These are phyloP conservation scores for Dendryphion nanum DNA, from an alignment of 2,329 filamentous ascomycete species.

Conservation along the genomic window DNA sequence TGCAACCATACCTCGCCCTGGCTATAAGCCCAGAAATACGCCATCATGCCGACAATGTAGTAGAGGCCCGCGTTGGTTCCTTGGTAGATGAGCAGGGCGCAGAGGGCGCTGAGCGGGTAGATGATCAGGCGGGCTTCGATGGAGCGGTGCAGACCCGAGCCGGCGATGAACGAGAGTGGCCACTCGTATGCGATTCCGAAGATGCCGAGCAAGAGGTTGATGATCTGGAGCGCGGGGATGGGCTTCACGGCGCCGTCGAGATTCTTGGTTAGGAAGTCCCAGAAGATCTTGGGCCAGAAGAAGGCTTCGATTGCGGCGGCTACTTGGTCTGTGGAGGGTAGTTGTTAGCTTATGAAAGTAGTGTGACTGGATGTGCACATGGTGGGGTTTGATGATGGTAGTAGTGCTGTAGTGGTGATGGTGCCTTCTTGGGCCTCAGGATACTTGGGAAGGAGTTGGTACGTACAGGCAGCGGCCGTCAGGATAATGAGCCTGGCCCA, in stretches of 20 bases:
- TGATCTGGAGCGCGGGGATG: constrained; percentile 80
- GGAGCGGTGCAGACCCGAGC: constrained; percentile 76
- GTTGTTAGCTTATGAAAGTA: no score
- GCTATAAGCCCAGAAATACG: constrained; percentile 97
- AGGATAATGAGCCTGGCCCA: constrained; percentile 94
- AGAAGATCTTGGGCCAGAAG: constrained; percentile 99
- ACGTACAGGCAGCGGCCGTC: constrained; percentile 73
- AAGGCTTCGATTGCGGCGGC: constrained; percentile 79
- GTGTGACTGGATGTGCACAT: no score
- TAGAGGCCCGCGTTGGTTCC: constrained; percentile 90
- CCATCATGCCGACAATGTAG: constrained; percentile 78
- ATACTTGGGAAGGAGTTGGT: background rate
- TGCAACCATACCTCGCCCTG: constrained; percentile 79
- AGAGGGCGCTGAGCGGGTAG: constrained; percentile 74
- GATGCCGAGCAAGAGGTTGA: constrained; percentile 83
- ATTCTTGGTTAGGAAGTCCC: constrained; percentile 91
- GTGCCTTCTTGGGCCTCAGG: background rate
- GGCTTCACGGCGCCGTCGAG: constrained; percentile 85
- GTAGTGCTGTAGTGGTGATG: constrained; percentile 3
- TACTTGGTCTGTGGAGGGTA: constrained; percentile 80
- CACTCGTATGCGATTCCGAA: constrained; percentile 84
- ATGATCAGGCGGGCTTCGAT: constrained; percentile 82
- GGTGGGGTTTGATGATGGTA: no score
- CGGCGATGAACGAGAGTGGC: constrained; percentile 74
- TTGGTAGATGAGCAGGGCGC: constrained; percentile 81